Base-by-base conservation (phyloP, 441 rosid genomes). In the Jatropha podagrica region DNA sequence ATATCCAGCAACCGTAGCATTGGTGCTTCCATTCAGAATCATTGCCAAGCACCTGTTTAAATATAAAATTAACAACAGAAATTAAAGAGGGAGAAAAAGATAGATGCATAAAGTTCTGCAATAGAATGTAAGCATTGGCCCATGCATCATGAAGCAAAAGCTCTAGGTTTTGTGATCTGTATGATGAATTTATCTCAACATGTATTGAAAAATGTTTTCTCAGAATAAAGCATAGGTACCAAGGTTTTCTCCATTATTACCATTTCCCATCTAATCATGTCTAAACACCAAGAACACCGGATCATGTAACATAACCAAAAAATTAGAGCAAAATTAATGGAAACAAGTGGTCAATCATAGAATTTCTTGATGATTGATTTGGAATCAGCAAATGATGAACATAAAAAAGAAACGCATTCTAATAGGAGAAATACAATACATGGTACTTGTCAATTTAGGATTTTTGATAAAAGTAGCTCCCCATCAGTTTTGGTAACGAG, bases 1-100 rank as follows among this genome's bases (percentile, higher is more conserved):
- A 82, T 77, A 83, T 23, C 87, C 82, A 59, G 79, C 76, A 32
- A 84, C 83, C 56, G 80, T 68, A 44, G 86, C 75, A 52, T 80
- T 71, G 80, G 81, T 74, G 75, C 81, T 83, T 60, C 88, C 90
- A 79, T 78, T 88, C 40, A 83, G 71, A 86, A 89, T 81, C 87
- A 83, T 90, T 55, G 72, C 80, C 61, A 79, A 55, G 65, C 11
- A 77, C 84, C 86, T 10, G 7, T 51, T 51, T 8, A 3, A 42
- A 42, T 18, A 68, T 69, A 64, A 52, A 37, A 63, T 20, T 64
- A 56, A 54, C 40, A 59, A 71, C 7, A 61, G 42, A 58, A 56
- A 51, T 58, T 15, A 59, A 17, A 27, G 2, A 27, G 32, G 32
- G 32, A 27, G 32, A 27, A 27, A 27, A 27, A 27, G 32, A 27